Evolutionary conservation across 176 grass and related monocot species (phyloP), one percentile per base, ranked within the genome.

Genomic region (Bonia amplexicaulis): DNA sequence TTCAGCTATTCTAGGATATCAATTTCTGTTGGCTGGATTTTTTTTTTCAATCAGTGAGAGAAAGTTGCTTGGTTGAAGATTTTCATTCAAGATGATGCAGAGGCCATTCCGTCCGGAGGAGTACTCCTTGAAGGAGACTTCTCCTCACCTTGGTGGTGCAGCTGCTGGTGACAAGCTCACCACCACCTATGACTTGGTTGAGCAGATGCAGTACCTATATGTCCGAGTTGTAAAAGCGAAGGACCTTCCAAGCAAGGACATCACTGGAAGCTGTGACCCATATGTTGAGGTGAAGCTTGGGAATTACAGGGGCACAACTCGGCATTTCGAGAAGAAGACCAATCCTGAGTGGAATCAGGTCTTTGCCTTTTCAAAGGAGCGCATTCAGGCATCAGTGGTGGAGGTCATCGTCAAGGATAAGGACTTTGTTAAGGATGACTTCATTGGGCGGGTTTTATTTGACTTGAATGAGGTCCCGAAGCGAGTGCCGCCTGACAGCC

Each of bases 271-370:
- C 9, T 90, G 88, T 79, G 91, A 93, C 22, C 91, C 91, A 0
- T 93, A 90, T 88, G 91, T 93, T 12, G 91, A 93, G 81, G 91
- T 93, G 53, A 93, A 90, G 73, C 77, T 93, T 15, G 91, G 91
- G 17, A 93, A 93, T 41, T 93, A 93, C 26, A 93, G 88, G 67
- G 91, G 91, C 51, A 82, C 67, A 31, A 93, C 91, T 76, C 67
- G 85, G 1, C 37, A 90, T 75, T 90, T 93, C 0, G 91, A 93
- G 82, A 93, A 93, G 73, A 93, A 82, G 66, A 88, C 69, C 58
- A 88, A 93, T 60, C 91, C 91, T 23, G 91, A 93, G 86, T 93
- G 91, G 91, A 93, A 93, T 74, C 91, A 93, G 80, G 91, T 93
- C 26, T 93, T 93, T 52, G 88, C 91, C 16, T 93, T 93, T 22